A percentile compares a stretch with the other conserved stretches of the same genome.
phyloP scores from a whole-genome alignment of 1,284 basidiomycete species.

The Xerocomus amazonicus region DNA sequence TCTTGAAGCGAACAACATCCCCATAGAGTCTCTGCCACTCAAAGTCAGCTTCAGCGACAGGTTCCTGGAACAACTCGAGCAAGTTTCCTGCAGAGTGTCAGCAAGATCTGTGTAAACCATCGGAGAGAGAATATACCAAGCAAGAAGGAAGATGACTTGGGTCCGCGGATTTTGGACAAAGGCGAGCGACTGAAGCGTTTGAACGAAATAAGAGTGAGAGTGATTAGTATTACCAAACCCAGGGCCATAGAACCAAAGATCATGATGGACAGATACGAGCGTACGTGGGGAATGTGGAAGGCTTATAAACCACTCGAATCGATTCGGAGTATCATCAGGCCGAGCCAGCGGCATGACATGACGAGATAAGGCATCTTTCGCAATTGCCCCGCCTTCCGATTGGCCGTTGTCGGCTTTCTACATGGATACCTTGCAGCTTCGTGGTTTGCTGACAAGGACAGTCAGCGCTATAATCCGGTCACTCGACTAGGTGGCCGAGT shows the following conservation, averaged over 20 bases:
- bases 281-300: no score
- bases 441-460: no score
- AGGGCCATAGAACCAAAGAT: background rate
- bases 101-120: background rate
- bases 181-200: background rate
- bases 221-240: background rate
- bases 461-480: no score
- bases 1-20: slow-evolving; percentile 28
- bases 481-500: no score
- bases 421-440: no score
- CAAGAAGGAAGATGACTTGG: slow-evolving; percentile 31
- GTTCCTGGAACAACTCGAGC: slow-evolving; percentile 22
- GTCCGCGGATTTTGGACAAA: slow-evolving; percentile 31
- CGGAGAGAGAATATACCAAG: slow-evolving; percentile 20
- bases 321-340: no score
- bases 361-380: no score
- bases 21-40: slow-evolving; percentile 33
- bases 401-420: no score
- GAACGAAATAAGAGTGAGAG: background rate
- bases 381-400: no score
- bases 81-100: slow-evolving; percentile 22
- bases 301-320: no score
- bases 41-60: slow-evolving; percentile 26
- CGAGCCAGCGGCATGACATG: no score
- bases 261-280: background rate